phyloP scores from a whole-genome alignment of 1,139 yeast species.

The Scheffersomyces quercinus region DNA sequence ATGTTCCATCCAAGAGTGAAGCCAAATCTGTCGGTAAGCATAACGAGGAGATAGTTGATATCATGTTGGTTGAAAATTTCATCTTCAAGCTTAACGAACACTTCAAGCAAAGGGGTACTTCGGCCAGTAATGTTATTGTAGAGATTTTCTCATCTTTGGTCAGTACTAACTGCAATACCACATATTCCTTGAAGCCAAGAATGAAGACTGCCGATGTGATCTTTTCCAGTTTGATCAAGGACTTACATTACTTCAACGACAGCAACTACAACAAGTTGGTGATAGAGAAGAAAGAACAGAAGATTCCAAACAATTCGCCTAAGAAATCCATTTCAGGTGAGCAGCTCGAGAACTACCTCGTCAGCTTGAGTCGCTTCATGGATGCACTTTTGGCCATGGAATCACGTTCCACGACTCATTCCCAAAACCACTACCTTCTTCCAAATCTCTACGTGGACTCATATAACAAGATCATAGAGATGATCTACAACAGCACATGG shows the following conservation, averaged over 20 bases:
- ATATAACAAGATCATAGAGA: conserved; percentile 24
- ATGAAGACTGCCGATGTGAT: conserved; percentile 30
- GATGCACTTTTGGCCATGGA: conserved; percentile 23
- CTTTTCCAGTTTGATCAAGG: conserved; percentile 33
- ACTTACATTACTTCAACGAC: conserved; percentile 37
- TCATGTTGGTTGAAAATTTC: conserved; percentile 31
- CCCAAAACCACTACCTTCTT: conserved; percentile 14
- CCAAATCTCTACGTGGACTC: conserved; percentile 26
- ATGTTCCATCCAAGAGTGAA: neutral
- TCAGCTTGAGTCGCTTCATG: conserved; percentile 19
- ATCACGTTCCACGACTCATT: neutral
- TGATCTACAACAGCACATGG: conserved; percentile 30
- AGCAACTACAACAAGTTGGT: conserved; percentile 25
- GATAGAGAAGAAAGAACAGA: conserved; percentile 12
- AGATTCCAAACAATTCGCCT: conserved; percentile 22
- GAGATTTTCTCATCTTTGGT: conserved; percentile 27
- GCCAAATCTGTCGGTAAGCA: conserved; percentile 4
- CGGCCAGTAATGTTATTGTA: conserved; percentile 20
- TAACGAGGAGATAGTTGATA: conserved; percentile 20
- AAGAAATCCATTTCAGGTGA: conserved; percentile 22
- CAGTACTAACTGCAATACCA: conserved; percentile 18
- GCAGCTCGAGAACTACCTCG: conserved; percentile 21
- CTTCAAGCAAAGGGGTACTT: conserved; percentile 18
- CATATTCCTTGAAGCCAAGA: conserved; percentile 19
- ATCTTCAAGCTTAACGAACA: conserved; percentile 34